Base-by-base conservation (phyloP, 2,329 filamentous ascomycete genomes). In the Sclerotiophoma versabilis region DNA sequence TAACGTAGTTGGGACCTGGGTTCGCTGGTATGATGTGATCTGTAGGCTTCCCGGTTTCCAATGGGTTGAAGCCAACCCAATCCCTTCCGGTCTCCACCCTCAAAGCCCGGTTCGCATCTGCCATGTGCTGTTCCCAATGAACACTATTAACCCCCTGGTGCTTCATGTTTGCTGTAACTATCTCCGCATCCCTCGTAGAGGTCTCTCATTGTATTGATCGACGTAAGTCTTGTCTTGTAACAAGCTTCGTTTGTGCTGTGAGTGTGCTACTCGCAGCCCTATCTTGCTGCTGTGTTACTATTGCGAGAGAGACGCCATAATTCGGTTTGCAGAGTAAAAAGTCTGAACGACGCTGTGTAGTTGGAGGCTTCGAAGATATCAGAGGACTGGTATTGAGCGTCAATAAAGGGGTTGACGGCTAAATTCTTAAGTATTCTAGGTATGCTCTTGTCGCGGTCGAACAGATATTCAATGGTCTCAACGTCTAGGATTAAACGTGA, bases 381-480 rank as follows among this genome's bases (percentile, higher is more conserved):
- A 6, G 15, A 41, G 1, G 38, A 41, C 4, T 10, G 20, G 20
- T 43, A 14, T 6, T 22, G 38, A 38, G 50, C 38, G 19, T 33
- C 17, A 6, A 44, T 20, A 15, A 45, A 49, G 2, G 38, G 26
- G 8, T 39, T 33, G 12, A 33, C 9, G 9, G 32, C 22, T 5
- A 49, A 32, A 6, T 12, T 5, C 5, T 29, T 44, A 7, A 54
- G 27, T n/a, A 7, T 6, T 2, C 14, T 7, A 22, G 36, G 27
- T 7, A 39, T 27, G 1, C 14, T 26, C 9, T 5, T 26, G 12
- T 17, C n/a, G 2, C 10, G 4, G 7, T 22, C 27, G 22, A 54
- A 54, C 1, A 49, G 14, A 15, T 54, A 44, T 10, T 43, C 9
- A 2, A 54, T 19, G 1, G 50, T 54, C 12, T 44, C 26, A 8